Percentiles rank a stretch among this genome's conserved stretches.
These are phyloP conservation scores for Selaginella tamariscina DNA, from an alignment of 75 land plant genomes.

Conservation along the genomic window DNA sequence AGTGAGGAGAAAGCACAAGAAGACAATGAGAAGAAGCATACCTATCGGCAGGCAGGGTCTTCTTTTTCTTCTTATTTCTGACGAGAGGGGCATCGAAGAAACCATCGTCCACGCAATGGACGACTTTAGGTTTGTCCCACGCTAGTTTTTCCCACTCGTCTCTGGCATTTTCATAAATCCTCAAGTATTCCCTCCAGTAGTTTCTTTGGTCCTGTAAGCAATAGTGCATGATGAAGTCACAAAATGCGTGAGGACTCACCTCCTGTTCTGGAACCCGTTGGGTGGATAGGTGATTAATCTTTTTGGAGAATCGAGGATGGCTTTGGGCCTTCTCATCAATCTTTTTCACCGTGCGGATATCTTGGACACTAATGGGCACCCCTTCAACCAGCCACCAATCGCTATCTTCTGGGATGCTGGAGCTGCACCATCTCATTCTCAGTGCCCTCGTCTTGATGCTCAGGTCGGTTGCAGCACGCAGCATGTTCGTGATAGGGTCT, in stretches of 20 bases:
- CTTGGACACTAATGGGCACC: not conserved
- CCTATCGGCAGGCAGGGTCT: not conserved
- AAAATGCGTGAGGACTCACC: not conserved
- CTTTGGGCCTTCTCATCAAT: not conserved
- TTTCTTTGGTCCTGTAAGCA: not conserved
- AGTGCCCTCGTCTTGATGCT: not conserved
- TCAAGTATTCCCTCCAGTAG: not conserved
- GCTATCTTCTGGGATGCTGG: not conserved
- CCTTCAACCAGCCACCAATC: not conserved
- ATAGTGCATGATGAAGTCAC: no score
- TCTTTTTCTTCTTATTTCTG: not conserved
- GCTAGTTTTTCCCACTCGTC: not conserved
- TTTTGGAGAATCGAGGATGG: not conserved
- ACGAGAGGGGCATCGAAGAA: not conserved
- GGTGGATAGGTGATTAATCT: not conserved
- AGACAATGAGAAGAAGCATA: not conserved
- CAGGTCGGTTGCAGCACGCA: not conserved
- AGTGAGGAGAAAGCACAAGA: not conserved
- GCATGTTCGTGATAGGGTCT: not conserved
- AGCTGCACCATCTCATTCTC: not conserved
- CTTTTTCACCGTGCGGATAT: not conserved
- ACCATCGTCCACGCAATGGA: not conserved
- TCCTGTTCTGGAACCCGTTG: not conserved
- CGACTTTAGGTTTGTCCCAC: not conserved
- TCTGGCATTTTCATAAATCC: not conserved